These are phyloP conservation scores for Bruguiera parviflora DNA, from an alignment of 345 rosid genomes.

Conservation along the genomic window DNA sequence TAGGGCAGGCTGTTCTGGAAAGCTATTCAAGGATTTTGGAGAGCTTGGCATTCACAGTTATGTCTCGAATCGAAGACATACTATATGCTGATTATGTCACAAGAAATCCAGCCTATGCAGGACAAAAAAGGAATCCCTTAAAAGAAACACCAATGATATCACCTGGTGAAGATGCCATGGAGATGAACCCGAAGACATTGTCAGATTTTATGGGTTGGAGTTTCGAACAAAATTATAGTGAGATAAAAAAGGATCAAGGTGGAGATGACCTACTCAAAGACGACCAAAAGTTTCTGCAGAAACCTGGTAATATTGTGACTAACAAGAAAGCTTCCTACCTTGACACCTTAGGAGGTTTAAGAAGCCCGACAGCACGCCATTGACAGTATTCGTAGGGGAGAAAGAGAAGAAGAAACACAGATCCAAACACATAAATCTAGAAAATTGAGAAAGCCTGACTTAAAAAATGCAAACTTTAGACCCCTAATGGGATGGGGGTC, in stretches of 20 bases:
- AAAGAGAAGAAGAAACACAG: constrained; percentile 2
- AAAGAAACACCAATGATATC: constrained; percentile 9
- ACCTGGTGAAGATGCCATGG: constrained; percentile 5
- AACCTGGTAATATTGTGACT: constrained; percentile 39
- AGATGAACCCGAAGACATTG: constrained; percentile 42
- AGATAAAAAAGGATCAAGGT: constrained; percentile 30
- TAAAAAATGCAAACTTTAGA: constrained; percentile 7
- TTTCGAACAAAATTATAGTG: constrained; percentile 34
- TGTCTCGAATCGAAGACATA: constrained; percentile 77
- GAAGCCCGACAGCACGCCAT: constrained; percentile 74
- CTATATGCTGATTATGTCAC: constrained; percentile 52
- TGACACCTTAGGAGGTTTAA: constrained; percentile 47
- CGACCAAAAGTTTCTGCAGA: constrained; percentile 31
- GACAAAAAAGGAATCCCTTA: constrained; percentile 30
- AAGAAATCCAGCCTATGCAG: constrained; percentile 48
- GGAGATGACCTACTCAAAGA: constrained; percentile 38
- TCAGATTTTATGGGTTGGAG: constrained; percentile 81
- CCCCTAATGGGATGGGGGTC: background rate
- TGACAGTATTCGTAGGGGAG: constrained; percentile 15
- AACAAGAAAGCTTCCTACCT: constrained; percentile 58
- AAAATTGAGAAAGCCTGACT: constrained; percentile 19
- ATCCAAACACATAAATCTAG: background rate
- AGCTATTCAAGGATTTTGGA: constrained; percentile 83
- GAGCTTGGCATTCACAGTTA: constrained; percentile 73
- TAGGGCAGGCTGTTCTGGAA: constrained; percentile 77